Base-by-base conservation (phyloP, 2,329 filamentous ascomycete genomes). In the Aureobasidium vineae region DNA sequence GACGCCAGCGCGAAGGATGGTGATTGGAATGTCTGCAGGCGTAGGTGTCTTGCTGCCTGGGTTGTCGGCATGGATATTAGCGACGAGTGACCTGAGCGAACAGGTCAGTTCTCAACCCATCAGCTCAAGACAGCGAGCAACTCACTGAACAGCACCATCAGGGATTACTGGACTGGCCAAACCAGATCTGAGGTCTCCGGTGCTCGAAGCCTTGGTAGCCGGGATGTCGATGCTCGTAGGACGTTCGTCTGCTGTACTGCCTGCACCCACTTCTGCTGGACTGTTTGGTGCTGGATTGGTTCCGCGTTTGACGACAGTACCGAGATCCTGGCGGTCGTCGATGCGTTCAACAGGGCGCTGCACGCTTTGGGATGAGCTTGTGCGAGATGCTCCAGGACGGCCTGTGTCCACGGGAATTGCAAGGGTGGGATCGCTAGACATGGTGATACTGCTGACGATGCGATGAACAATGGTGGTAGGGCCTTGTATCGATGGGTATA, bases 1-100 rank as follows among this genome's bases (percentile, higher is more conserved):
- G 19, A 66, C 61, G 52, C 74, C 74, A 41, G 70, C 72, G 67
- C 69, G 70, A 65, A 75, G 65, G 31, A 67, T 69, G 15, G 68
- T 66, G n/a, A 21, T 60, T 10, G 57, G 57, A 21, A 65, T 47
- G 4, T 66, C 64, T 26, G 64, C 66, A 15, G 57, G 38, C n/a
- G 53, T 56, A 21, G 67, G 67, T 7, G 65, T 63, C 53, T 66
- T 66, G 40, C 21, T 36, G 38, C 54, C 65, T 23, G 63, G 68
- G 15, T 64, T 60, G 31, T 68, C 61, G 50, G 67, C 61, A 43
- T 66, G 67, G 13, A 66, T 54, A n/a, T 31, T 63, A 26, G 68
- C 60, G 26, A 69, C 53, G 38, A 67, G 63, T 13, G 63, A 33
- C 26, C 68, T 69, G 52, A 3, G 5, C 36, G 2, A n/a, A 31